phyloP scores from a whole-genome alignment of 805 yeast genomes.

The Maudiozyma pseudohumilis region DNA sequence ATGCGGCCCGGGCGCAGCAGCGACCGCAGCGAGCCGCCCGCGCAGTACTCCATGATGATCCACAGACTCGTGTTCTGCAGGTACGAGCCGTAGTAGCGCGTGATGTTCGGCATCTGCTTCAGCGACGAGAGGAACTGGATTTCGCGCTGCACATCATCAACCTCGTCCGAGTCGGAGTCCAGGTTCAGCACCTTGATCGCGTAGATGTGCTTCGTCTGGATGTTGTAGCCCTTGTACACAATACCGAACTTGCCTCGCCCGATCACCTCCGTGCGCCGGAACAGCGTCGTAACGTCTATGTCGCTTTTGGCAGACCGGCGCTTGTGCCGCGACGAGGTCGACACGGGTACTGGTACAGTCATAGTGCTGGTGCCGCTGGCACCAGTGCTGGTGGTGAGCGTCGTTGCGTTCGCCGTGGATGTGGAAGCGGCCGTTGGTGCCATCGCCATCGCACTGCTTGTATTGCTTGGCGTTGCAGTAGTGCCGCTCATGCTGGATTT shows the following conservation, averaged over 20 bases:
- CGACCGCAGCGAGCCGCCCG: constrained; percentile 90
- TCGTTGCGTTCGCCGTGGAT: too few relatives aligned
- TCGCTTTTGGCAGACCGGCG: neutral
- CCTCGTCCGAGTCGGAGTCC: constrained; percentile 91
- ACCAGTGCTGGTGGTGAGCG: too few relatives aligned
- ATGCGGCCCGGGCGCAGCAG: constrained; percentile 76
- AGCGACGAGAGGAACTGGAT: constrained; percentile 76
- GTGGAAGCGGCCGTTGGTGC: too few relatives aligned
- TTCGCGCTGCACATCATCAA: constrained; percentile 88
- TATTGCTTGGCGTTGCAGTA: too few relatives aligned
- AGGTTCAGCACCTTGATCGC: constrained; percentile 90
- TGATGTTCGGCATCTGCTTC: constrained; percentile 80
- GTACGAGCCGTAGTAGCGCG: constrained; percentile 84
- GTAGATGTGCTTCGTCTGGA: constrained; percentile 63
- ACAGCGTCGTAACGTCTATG: constrained; percentile 33
- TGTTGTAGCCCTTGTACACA: constrained; percentile 77
- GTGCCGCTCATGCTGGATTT: too few relatives aligned
- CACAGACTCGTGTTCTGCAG: constrained; percentile 84
- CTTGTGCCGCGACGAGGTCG: neutral
- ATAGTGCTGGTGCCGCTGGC: too few relatives aligned
- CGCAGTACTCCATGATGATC: constrained; percentile 96
- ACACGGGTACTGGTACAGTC: too few relatives aligned
- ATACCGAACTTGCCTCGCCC: constrained; percentile 97
- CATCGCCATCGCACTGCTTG: too few relatives aligned
- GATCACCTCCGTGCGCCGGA: constrained; percentile 77